Conservation (phyloP, 441 rosid species). For the Brassica balearica region DNA sequence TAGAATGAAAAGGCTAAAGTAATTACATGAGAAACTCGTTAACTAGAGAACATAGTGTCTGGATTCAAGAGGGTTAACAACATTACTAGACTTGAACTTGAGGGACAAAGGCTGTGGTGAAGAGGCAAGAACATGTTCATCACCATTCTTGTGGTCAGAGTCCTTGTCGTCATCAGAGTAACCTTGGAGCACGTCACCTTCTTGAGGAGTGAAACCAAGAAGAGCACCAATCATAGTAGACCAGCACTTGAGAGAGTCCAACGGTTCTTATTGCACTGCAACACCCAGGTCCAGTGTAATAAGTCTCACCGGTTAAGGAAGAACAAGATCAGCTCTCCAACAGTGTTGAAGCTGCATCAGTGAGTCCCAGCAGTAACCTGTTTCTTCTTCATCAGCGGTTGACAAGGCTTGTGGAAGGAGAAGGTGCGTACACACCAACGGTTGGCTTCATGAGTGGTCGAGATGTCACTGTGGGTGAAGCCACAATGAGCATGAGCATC, state of each 20-base stretch:
- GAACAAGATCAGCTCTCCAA: constrained; percentile 61
- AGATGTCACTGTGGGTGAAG: constrained; percentile 34
- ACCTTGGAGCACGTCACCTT: constrained; percentile 63
- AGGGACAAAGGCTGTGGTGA: constrained; percentile 33
- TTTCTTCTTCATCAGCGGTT: constrained; percentile 48
- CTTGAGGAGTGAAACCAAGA: constrained; percentile 64
- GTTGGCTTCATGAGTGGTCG: constrained; percentile 38
- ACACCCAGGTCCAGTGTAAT: constrained; percentile 53
- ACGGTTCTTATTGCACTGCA: constrained; percentile 57
- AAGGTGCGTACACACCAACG: background rate
- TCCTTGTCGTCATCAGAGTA: constrained; percentile 46
- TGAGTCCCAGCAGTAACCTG: constrained; percentile 60
- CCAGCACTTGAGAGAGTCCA: constrained; percentile 54
- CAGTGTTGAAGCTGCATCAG: constrained; percentile 62
- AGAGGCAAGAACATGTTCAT: constrained; percentile 30
- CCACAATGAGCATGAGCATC: constrained; percentile 30
- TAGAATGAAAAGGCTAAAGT: too few species aligned
- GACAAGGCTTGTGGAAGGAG: constrained; percentile 43
- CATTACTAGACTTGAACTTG: constrained; percentile 40
- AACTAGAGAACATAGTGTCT: background rate
- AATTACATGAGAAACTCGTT: too few species aligned
- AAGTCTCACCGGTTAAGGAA: constrained; percentile 65
- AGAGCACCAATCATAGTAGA: constrained; percentile 53
- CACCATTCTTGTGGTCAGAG: background rate
- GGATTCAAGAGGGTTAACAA: constrained; percentile 7